Conservation (phyloP, 352 stramenopile genomes). For the Blastocystis hominis region DNA sequence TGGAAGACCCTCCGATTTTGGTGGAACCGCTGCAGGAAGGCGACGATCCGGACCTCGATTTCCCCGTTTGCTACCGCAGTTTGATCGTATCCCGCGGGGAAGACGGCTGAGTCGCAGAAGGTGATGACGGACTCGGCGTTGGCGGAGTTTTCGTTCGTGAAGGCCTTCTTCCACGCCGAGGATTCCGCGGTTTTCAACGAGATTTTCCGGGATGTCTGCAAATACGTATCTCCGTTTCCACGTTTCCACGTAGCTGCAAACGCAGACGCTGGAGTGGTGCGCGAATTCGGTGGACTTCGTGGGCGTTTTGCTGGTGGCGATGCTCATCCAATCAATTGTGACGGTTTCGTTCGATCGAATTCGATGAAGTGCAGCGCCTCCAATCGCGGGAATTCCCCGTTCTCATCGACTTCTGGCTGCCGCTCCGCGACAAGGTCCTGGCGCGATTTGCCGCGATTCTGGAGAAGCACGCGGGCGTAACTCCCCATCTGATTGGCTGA, state of each 20-base stretch:
- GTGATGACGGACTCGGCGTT: neutral
- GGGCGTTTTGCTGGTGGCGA: neutral
- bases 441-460: conserved; percentile 6
- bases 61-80: neutral
- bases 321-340: neutral
- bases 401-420: conserved; percentile 19
- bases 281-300: neutral
- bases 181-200: neutral
- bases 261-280: neutral
- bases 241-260: no score
- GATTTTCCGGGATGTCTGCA: neutral
- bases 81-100: neutral
- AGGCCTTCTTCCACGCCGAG: neutral
- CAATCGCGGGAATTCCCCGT: neutral
- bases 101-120: neutral
- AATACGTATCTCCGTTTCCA: no score
- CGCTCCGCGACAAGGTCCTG: conserved; percentile 21
- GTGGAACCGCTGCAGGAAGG: neutral
- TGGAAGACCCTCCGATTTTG: neutral
- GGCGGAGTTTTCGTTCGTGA: neutral
- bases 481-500: no score
- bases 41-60: neutral
- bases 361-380: neutral
- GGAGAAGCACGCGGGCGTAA: neutral
- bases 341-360: neutral